phyloP scores from a whole-genome alignment of 2,329 filamentous ascomycete species.

The Fusarium tricinctum region DNA sequence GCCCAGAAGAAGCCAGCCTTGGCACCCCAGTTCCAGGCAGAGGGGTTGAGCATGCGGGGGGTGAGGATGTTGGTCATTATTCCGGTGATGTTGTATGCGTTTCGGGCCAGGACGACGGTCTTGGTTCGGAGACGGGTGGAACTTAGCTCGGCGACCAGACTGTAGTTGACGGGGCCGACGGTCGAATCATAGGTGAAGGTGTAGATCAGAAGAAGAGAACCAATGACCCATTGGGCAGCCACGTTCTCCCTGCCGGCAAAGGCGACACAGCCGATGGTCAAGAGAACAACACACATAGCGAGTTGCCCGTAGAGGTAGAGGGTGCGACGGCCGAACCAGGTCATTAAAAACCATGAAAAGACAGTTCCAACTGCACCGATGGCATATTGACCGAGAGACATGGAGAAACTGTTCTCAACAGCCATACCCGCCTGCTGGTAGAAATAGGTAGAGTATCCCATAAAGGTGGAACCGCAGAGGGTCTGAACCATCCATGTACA shows the following conservation, averaged over 20 bases:
- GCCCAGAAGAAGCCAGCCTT: constrained; percentile 64
- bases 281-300: constrained; percentile 60
- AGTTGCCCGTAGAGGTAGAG: constrained; percentile 64
- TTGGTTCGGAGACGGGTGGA: constrained; percentile 63
- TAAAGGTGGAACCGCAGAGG: constrained; percentile 59
- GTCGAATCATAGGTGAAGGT: constrained; percentile 60
- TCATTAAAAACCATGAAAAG: constrained; percentile 61
- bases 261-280: constrained; percentile 68
- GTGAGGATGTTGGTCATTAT: constrained; percentile 63
- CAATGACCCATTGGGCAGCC: constrained; percentile 63
- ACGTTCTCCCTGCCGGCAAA: constrained; percentile 61
- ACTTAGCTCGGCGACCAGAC: constrained; percentile 73
- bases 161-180: constrained; percentile 78
- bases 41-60: constrained; percentile 63
- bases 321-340: constrained; percentile 60
- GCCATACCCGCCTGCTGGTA: constrained; percentile 60
- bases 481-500: constrained; percentile 61
- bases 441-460: constrained; percentile 71
- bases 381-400: constrained; percentile 59
- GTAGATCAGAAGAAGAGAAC: constrained; percentile 61
- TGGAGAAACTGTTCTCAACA: constrained; percentile 56
- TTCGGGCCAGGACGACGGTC: constrained; percentile 61
- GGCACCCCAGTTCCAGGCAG: constrained; percentile 63
- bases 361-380: constrained; percentile 62
- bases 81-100: constrained; percentile 63